A percentile compares a stretch with the other conserved stretches of the same genome.
Conservation (phyloP, 805 yeast genomes). For the Starmera quercuum region DNA sequence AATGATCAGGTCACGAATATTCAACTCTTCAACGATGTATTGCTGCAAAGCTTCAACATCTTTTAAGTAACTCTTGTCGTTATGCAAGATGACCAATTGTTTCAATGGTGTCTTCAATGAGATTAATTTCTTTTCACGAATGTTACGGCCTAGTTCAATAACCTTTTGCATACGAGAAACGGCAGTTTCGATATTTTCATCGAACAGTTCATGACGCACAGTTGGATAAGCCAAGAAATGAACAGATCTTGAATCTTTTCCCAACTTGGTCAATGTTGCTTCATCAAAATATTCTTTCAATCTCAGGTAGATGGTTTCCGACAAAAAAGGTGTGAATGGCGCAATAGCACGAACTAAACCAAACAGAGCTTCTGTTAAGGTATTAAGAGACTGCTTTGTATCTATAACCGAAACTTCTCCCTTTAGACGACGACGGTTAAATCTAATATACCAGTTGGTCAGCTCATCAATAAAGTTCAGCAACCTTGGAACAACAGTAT, state of each 20-base stretch:
- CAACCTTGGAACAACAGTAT: conserved; percentile 92
- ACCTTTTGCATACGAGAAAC: conserved; percentile 95
- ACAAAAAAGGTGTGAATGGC: conserved; percentile 94
- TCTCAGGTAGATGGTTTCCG: conserved; percentile 82
- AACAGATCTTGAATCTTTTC: conserved; percentile 70
- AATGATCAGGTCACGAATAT: conserved; percentile 79
- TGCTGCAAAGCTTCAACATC: conserved; percentile 72
- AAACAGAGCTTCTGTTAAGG: conserved; percentile 83
- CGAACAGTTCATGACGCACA: conserved; percentile 73
- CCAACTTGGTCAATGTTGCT: conserved; percentile 42
- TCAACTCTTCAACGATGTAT: conserved; percentile 86
- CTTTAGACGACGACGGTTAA: conserved; percentile 96
- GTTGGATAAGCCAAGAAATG: conserved; percentile 91
- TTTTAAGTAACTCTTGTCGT: conserved; percentile 62
- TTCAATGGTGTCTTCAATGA: conserved; percentile 94
- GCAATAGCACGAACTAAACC: conserved; percentile 95
- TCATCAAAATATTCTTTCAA: conserved; percentile 56
- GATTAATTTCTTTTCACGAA: conserved; percentile 92
- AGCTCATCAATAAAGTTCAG: conserved; percentile 84
- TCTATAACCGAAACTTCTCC: conserved; percentile 87
- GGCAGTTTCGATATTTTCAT: conserved; percentile 77
- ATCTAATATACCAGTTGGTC: conserved; percentile 98
- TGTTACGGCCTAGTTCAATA: conserved; percentile 91
- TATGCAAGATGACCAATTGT: conserved; percentile 77
- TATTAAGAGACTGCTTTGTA: conserved; percentile 79